Percentiles rank a stretch among this genome's conserved stretches.
Evolutionary conservation across 2,329 filamentous ascomycete species (phyloP).

Genomic region (Aspergillus amoenus): DNA sequence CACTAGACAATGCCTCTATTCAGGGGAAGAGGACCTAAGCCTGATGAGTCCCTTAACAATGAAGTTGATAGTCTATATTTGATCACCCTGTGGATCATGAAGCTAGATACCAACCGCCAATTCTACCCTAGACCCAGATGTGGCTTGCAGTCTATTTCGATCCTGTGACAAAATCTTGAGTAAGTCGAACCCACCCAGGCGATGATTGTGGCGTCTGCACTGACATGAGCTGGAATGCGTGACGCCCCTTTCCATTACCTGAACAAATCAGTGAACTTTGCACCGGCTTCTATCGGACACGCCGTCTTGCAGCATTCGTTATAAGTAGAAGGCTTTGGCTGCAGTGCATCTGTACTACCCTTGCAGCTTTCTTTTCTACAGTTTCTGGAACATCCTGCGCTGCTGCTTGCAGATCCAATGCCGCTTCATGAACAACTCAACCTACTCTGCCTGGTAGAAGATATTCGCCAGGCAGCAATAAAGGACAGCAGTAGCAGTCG

Average conservation of each 20-base stretch:
- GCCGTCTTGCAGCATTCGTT: not conserved
- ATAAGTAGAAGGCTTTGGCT: not conserved
- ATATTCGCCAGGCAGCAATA: constrained; percentile 6
- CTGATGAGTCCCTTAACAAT: too few species aligned
- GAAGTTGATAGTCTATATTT: too few species aligned
- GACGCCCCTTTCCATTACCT: not conserved
- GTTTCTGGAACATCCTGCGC: not conserved
- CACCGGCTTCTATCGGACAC: not conserved
- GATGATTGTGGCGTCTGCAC: not conserved
- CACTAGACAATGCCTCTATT: too few species aligned
- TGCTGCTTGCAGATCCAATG: not conserved
- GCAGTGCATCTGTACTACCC: not conserved
- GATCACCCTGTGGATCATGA: too few species aligned
- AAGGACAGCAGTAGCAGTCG: constrained; percentile 18
- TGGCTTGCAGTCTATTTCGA: not conserved
- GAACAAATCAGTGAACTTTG: not conserved
- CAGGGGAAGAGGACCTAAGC: too few species aligned
- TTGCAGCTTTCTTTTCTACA: not conserved
- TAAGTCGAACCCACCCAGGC: not conserved
- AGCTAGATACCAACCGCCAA: too few species aligned
- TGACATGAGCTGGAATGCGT: not conserved
- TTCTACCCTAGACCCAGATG: not conserved
- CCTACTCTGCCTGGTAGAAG: not conserved
- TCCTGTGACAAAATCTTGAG: not conserved
- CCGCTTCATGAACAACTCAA: not conserved